Conservation (phyloP, 2,329 filamentous ascomycete species). For the Pseudogymnoascus sp. region DNA sequence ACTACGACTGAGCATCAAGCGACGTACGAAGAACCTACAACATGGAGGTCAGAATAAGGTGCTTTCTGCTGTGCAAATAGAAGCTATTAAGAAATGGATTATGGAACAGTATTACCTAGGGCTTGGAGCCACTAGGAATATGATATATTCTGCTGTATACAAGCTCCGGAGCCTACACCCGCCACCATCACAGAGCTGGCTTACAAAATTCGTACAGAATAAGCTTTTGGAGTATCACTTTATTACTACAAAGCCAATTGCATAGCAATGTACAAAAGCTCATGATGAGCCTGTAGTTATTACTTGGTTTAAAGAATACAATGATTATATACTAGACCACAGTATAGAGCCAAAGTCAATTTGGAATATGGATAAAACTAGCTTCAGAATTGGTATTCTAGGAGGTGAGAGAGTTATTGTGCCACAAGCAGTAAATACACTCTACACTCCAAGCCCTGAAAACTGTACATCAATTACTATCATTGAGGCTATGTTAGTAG, state of each 20-base stretch:
- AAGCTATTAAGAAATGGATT: background rate
- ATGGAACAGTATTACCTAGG: background rate
- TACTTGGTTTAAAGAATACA: too few relatives aligned
- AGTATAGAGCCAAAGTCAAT: too few relatives aligned
- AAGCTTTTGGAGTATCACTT: background rate
- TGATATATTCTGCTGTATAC: background rate
- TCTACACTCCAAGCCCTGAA: background rate
- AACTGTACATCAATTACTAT: background rate
- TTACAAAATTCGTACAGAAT: background rate
- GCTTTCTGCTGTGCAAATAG: background rate
- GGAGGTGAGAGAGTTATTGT: too few relatives aligned
- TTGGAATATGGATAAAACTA: too few relatives aligned
- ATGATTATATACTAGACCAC: too few relatives aligned
- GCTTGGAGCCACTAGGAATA: background rate
- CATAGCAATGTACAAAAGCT: background rate
- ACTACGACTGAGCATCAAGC: background rate
- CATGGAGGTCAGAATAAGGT: background rate
- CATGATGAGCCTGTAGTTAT: too few relatives aligned
- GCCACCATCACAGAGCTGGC: background rate
- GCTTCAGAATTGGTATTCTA: too few relatives aligned
- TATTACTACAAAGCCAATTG: conserved; percentile 6
- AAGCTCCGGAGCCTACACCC: background rate
- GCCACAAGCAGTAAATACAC: too few relatives aligned
- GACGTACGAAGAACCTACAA: background rate
- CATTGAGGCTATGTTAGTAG: background rate